Base-by-base conservation (phyloP, 2,329 filamentous ascomycete genomes). In the Dissoconium aciculare region DNA sequence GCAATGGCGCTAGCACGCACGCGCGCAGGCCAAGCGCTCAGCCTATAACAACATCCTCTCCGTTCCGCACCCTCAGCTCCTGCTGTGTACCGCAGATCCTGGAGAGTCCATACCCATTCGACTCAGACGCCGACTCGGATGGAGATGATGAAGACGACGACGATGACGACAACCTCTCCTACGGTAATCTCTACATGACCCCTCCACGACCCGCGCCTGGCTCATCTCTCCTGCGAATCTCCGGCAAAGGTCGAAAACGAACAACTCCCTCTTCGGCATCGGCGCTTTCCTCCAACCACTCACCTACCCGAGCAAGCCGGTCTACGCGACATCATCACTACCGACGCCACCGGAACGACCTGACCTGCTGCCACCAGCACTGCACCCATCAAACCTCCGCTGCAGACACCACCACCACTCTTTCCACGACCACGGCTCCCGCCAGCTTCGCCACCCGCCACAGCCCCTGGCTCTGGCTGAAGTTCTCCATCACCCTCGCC, bases 401-500 rank as follows among this genome's bases (percentile, higher is more conserved):
- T n/a, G n/a, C n/a, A n/a, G n/a, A n/a, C n/a, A n/a, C n/a, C n/a
- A n/a, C n/a, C n/a, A 5, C 16, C 21, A 25, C 16, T 15, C 19
- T 8, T 23, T 23, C 19, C 19, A 8, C n/a, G 8, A 8, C 8
- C 19, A 8, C 8, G 8, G 19, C 19, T 8, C 19, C 19, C 8
- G 8, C 19, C 8, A 8, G 8, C 8, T n/a, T n/a, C 19, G 8
- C 8, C 8, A 23, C 23, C 6, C 42, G 45, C 32, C 44, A 52
- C 26, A 52, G 46, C 19, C 48, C 60, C 5, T 51, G 49, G 34
- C 43, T 63, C 21, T 66, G 62, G 62, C 46, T 62, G 19, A 61
- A 58, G 36, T 64, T 66, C 40, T 60, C 56, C 6, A 44, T 64
- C 29, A 59, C 60, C 10, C 48, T 66, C 26, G 56, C 61, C 24